Percentiles rank a stretch among this genome's conserved stretches.
Conservation (phyloP, 2,329 filamentous ascomycete species). For the Alternaria angustiovoidea region DNA sequence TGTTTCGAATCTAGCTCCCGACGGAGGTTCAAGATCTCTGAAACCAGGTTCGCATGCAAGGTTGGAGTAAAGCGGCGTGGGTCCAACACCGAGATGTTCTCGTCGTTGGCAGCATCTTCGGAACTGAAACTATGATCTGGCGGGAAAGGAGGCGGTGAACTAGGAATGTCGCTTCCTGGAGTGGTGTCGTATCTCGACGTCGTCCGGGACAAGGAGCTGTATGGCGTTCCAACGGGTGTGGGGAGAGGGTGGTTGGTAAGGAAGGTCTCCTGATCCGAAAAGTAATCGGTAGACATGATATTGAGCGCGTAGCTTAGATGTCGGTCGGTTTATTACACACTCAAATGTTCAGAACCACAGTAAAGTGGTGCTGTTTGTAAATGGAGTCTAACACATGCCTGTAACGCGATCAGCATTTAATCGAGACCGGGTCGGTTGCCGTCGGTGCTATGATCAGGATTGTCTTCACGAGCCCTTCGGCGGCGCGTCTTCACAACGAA, state of each 20-base stretch:
- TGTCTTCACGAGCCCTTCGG: not conserved
- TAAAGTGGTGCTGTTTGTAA: slow-evolving; percentile 35
- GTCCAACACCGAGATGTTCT: slow-evolving; percentile 79
- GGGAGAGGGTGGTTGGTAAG: slow-evolving; percentile 64
- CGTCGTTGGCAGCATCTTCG: slow-evolving; percentile 66
- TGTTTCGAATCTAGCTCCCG: slow-evolving; percentile 91
- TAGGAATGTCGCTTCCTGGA: slow-evolving; percentile 68
- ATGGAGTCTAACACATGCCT: slow-evolving; percentile 41
- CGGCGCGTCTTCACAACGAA: not conserved
- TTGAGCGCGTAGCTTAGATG: not conserved
- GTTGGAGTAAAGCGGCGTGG: slow-evolving; percentile 94
- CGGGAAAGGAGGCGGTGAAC: slow-evolving; percentile 66
- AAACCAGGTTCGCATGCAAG: slow-evolving; percentile 90
- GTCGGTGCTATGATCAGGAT: not conserved
- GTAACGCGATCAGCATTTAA: slow-evolving; percentile 15
- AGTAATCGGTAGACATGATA: slow-evolving; percentile 55
- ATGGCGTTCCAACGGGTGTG: slow-evolving; percentile 75
- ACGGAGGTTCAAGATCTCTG: slow-evolving; percentile 86
- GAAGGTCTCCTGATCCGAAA: slow-evolving; percentile 55
- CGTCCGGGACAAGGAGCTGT: slow-evolving; percentile 69
- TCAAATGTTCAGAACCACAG: slow-evolving; percentile 34
- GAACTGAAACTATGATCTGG: slow-evolving; percentile 57
- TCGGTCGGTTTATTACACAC: not conserved
- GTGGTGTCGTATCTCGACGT: slow-evolving; percentile 67
- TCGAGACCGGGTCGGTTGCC: not conserved